These are phyloP conservation scores for Fusarium brachygibbosum DNA, from an alignment of 2,329 filamentous ascomycete genomes.

Conservation along the genomic window DNA sequence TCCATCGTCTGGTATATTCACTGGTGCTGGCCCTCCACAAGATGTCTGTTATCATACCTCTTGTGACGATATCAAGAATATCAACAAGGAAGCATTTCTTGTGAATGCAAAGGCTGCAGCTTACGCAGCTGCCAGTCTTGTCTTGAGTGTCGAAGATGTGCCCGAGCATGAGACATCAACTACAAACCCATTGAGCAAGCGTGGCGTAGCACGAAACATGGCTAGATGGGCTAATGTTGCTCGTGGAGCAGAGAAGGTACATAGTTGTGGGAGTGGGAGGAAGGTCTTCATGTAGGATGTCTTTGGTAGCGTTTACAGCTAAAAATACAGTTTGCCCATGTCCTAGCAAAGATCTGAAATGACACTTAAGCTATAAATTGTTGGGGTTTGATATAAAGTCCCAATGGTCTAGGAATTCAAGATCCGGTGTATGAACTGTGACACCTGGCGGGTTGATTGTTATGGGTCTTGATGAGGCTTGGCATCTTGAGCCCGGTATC, in stretches of 20 bases:
- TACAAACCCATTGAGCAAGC: conserved; percentile 19
- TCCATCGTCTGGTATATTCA: conserved; percentile 56
- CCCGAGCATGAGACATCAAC: conserved; percentile 37
- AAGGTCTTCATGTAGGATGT: conserved; percentile 8
- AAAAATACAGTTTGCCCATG: neutral
- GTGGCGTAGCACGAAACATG: conserved; percentile 20
- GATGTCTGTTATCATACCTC: conserved; percentile 57
- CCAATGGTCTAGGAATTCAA: neutral
- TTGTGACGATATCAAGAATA: conserved; percentile 57
- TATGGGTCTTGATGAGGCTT: neutral
- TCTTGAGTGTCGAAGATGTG: conserved; percentile 51
- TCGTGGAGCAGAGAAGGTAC: conserved; percentile 25
- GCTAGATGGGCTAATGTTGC: conserved; percentile 21
- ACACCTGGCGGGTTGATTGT: neutral
- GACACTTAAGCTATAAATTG: no score
- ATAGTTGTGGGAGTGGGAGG: conserved; percentile 24
- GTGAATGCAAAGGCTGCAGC: conserved; percentile 62
- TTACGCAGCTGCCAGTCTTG: conserved; percentile 60
- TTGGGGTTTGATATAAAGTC: no score
- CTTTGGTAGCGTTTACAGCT: no score
- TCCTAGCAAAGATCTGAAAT: neutral
- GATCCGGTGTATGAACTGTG: neutral
- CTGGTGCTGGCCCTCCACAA: conserved; percentile 52
- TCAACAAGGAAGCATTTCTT: conserved; percentile 55
- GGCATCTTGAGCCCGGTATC: neutral